phyloP scores from a whole-genome alignment of 129 eudicot species.

The Chrysanthemum makinoi region DNA sequence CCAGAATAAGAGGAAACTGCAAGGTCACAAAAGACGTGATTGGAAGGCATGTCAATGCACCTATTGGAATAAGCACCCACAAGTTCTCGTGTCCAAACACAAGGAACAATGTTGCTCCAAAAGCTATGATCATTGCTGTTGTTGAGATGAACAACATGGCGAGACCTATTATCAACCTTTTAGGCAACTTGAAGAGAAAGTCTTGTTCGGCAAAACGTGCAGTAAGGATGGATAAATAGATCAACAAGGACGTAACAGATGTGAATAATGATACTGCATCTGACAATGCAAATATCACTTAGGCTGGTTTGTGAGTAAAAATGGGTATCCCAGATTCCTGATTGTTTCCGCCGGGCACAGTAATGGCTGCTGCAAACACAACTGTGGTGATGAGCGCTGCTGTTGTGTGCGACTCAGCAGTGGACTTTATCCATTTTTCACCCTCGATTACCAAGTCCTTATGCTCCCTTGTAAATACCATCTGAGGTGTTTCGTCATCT shows the following conservation, averaged over 20 bases:
- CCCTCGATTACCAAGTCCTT: constrained; percentile 24
- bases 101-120: constrained; percentile 6
- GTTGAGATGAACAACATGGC: constrained; percentile 7
- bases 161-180: constrained; percentile 16
- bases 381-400: constrained; percentile 29
- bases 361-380: constrained; percentile 30
- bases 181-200: constrained; percentile 17
- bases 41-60: not conserved
- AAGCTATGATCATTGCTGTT: constrained; percentile 21
- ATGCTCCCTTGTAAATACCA: constrained; percentile 23
- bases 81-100: not conserved
- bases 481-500: constrained; percentile 1
- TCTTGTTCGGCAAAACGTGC: constrained; percentile 13
- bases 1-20: not conserved
- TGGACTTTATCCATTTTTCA: constrained; percentile 35
- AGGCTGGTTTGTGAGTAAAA: not conserved
- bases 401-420: constrained; percentile 24
- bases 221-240: constrained; percentile 15
- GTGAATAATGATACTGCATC: constrained; percentile 15
- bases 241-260: constrained; percentile 5
- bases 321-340: not conserved
- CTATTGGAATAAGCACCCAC: constrained; percentile 4
- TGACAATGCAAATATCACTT: not conserved
- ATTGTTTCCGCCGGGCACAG: constrained; percentile 34
- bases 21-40: not conserved